Evolutionary conservation across 2,329 filamentous ascomycete genomes (phyloP), one percentile per base, ranked within the genome.

Genomic region (Emergomyces pasteurianus): DNA sequence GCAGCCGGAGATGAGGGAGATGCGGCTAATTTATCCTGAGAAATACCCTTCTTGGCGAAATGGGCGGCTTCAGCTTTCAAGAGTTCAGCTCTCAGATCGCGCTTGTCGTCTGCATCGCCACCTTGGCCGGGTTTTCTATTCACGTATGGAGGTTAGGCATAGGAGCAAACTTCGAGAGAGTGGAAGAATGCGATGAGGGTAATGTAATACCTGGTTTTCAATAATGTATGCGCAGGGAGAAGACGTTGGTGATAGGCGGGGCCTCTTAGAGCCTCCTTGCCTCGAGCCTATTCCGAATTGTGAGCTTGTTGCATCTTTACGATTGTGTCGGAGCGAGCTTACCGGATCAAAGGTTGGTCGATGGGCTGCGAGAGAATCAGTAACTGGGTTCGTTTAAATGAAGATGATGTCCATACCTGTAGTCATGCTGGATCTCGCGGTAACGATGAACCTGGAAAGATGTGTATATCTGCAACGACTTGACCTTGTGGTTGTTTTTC

Each of bases 261-360:
- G 55, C 94, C 94, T 70, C 91, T 88, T 63, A 91, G 87, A 69
- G 92, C 90, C 77, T 99, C 94, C 81, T 96, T 96, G 73, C 94
- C 94, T 72, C 87, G 86, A 49, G 92, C 92, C 88, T 91, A 65
- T 54, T n/a, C 61, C 57, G n/a, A 58, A 58, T 26, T 28, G 61
- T 69, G 60, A 63, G 64, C 64, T 26, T 47, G 64, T 76, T 9
- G 68, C 74, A 71, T 58, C 47, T 21, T 34, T 34, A 53, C 14
- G 28, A 56, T 54, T 46, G 31, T 47, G 12, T 31, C 34, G 38
- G 12, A 38, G 2, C 34, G 58, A 36, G 66, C 34, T 26, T 83
- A 92, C 89, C 66, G 94, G 94, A 74, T 99, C 94, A 72, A 99
- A 99, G 0, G 94, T 99, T 61, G 94, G 94, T 78, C 94, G 88